phyloP scores from a whole-genome alignment of 2,329 filamentous ascomycete species.

The Triangularia setosa region DNA sequence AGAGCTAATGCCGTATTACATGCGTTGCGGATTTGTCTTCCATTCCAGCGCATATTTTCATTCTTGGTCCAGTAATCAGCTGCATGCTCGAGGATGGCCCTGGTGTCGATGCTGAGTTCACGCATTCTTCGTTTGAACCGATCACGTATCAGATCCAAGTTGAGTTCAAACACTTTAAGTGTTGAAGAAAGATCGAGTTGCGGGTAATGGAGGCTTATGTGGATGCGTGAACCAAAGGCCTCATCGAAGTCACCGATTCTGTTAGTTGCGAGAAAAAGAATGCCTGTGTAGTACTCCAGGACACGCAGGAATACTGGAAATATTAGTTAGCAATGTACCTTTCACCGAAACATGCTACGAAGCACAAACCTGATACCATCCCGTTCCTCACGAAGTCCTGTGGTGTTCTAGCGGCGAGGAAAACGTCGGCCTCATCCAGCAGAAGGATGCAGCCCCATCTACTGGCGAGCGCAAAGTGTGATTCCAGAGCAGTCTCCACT shows the following conservation, averaged over 20 bases:
- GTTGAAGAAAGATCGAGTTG: constrained; percentile 24
- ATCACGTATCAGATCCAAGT: constrained; percentile 26
- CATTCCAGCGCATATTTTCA: constrained; percentile 29
- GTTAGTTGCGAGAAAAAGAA: constrained; percentile 28
- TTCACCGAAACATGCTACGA: too few species aligned
- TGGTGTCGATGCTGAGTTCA: constrained; percentile 21
- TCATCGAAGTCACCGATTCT: constrained; percentile 36
- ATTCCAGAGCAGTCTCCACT: constrained; percentile 19
- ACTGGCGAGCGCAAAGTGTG: constrained; percentile 16
- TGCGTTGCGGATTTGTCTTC: constrained; percentile 34
- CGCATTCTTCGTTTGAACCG: constrained; percentile 17
- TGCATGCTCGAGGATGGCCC: constrained; percentile 23
- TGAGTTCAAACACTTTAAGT: constrained; percentile 30
- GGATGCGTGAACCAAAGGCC: constrained; percentile 25
- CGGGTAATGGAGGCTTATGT: constrained; percentile 19
- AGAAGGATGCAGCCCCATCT: constrained; percentile 22
- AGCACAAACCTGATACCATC: constrained; percentile 20
- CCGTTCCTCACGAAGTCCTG: constrained; percentile 24
- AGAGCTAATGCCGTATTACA: constrained; percentile 32
- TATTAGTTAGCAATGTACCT: not conserved
- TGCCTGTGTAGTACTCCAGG: constrained; percentile 27
- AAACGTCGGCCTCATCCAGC: constrained; percentile 29
- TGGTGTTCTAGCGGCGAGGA: constrained; percentile 17
- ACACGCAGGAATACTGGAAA: constrained; percentile 23
- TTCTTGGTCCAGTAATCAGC: constrained; percentile 17